Conservation (phyloP, 2,329 filamentous ascomycete genomes). For the Fusarium mangiferae region DNA sequence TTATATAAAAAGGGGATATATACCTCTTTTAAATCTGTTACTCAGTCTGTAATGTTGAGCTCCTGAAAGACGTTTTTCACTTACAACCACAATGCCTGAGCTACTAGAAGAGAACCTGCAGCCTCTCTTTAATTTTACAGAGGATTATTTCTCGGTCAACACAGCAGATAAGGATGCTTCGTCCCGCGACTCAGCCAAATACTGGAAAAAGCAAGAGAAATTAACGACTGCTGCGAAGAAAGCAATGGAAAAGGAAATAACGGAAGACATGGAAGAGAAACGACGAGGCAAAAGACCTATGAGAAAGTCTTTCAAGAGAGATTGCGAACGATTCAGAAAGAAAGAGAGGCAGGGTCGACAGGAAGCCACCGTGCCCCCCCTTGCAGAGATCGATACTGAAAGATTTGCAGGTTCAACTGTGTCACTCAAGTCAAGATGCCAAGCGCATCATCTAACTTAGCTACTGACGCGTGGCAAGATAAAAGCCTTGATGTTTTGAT, state of each 20-base stretch:
- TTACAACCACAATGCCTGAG: background rate
- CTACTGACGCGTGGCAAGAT: background rate
- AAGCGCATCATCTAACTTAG: background rate
- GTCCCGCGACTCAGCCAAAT: background rate
- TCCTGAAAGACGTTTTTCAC: background rate
- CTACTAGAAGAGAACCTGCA: background rate
- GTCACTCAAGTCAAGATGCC: background rate
- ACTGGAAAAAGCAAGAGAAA: background rate
- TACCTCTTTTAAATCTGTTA: background rate
- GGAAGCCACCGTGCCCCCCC: background rate
- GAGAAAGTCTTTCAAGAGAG: background rate
- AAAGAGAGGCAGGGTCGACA: background rate
- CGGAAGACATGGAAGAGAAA: background rate
- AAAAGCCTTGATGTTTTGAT: background rate
- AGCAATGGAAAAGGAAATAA: background rate
- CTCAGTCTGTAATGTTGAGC: background rate
- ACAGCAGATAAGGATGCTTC: background rate
- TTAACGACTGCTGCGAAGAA: background rate
- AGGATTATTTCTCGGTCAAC: background rate
- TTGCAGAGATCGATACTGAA: background rate
- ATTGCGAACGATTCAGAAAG: background rate
- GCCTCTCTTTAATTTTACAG: background rate
- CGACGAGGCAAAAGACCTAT: background rate
- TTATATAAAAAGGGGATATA: background rate
- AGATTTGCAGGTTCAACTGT: background rate